phyloP scores from a whole-genome alignment of 805 yeast genomes.

The Debaryomyces prosopidis region DNA sequence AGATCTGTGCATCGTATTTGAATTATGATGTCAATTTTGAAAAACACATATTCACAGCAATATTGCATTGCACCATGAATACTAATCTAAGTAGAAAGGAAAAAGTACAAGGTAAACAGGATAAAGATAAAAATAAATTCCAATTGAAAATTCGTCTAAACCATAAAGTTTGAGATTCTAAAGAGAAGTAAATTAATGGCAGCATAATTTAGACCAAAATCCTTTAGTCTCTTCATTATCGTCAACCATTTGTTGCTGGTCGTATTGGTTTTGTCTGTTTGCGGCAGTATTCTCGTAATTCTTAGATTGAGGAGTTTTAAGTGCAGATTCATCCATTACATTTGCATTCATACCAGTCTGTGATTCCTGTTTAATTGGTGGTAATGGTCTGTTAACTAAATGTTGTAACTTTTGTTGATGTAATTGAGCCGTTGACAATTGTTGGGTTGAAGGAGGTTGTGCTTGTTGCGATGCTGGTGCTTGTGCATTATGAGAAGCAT shows the following conservation, averaged over 20 bases:
- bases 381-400: conserved; percentile 48
- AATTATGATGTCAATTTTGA: no score
- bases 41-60: no score
- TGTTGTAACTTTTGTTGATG: conserved; percentile 50
- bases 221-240: conserved; percentile 39
- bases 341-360: conserved; percentile 20
- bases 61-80: no score
- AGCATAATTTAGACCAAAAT: conserved; percentile 44
- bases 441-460: conserved; percentile 15
- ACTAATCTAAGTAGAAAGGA: no score
- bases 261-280: conserved; percentile 28
- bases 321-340: conserved; percentile 20
- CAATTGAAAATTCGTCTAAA: neutral
- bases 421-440: conserved; percentile 45
- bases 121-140: neutral
- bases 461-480: conserved; percentile 12
- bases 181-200: conserved; percentile 24
- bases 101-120: no score
- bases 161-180: neutral
- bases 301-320: conserved; percentile 19
- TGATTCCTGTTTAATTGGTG: conserved; percentile 46
- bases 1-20: no score
- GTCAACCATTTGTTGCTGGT: conserved; percentile 37
- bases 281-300: conserved; percentile 22
- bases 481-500: conserved; percentile 21